Base-by-base conservation (phyloP, 371 early-diverging fungal species). In the Rhizopus arrhizus region DNA sequence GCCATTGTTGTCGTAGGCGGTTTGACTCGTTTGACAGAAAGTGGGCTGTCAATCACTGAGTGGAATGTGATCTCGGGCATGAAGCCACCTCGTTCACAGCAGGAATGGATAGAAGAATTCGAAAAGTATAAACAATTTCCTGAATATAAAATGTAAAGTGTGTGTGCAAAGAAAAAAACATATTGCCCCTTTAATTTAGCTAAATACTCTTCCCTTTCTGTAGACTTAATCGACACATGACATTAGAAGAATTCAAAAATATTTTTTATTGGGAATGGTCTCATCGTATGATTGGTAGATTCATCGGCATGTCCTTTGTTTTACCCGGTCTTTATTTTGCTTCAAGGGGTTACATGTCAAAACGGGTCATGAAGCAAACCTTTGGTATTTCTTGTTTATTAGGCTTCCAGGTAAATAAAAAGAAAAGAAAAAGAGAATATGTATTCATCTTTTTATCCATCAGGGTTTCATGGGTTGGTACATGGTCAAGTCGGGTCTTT, bases 251-350 rank as follows among this genome's bases (percentile, higher is more conserved):
- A 69, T 97, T 98, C 82, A 96, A 98, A 77, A 85, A 79, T 56
- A 98, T 97, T 65, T 98, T 93, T 73, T 97, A 91, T 73, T 92
- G 92, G 89, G 98, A 98, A 80, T 97, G 96, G 95, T 87, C 88
- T 49, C 98, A 98, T 68, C 89, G 98, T 68, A 93, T 95, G 83
- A 81, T 91, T 56, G 98, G 98, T 7, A 84, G 98, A 4, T 85
- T 90, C 61, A 94, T 98, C 64, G 98, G 98, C n/a, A 77, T 90
- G 8, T 80, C 89, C 4, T 94, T 95, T 60, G 78, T 95, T 55
- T 42, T 96, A 9, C 97, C 98, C 8, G 92, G 91, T 9, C 73
- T 87, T 4, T 95, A 86, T 75, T 97, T 97, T 84, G 87, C 91
- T 31, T 75, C 80, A 40, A 85, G 80, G 62, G 95, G 90, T 10